Conservation (phyloP, 306 rosid species). For the Cicer cuneatum region DNA sequence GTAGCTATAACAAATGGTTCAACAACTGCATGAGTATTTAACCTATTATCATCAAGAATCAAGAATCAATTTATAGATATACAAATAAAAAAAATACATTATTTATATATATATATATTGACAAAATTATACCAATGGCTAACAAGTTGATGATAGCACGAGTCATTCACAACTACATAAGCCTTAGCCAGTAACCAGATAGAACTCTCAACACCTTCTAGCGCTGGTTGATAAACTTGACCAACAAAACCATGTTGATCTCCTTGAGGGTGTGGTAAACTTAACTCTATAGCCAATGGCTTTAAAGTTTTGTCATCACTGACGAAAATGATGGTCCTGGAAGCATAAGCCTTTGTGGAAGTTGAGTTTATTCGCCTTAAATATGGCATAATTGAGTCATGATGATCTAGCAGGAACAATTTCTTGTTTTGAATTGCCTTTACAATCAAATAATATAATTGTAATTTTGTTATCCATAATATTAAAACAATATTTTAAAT, state of each 20-base stretch:
- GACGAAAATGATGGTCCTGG: slow-evolving; percentile 67
- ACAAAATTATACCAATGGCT: slow-evolving; percentile 60
- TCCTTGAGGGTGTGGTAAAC: slow-evolving; percentile 66
- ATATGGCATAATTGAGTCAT: slow-evolving; percentile 69
- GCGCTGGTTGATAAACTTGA: slow-evolving; percentile 60
- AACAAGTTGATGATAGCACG: slow-evolving; percentile 66
- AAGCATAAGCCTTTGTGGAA: slow-evolving; percentile 61
- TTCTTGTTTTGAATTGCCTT: slow-evolving; percentile 65
- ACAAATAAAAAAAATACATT: too few species aligned
- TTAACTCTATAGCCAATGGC: slow-evolving; percentile 71
- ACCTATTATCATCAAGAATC: slow-evolving; percentile 47
- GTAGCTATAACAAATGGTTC: slow-evolving; percentile 61
- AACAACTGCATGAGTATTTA: slow-evolving; percentile 72
- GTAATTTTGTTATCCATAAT: neutral
- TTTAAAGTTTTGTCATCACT: slow-evolving; percentile 58
- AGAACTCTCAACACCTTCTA: slow-evolving; percentile 56
- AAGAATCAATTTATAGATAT: neutral
- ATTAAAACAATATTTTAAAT: neutral
- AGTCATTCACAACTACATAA: slow-evolving; percentile 70
- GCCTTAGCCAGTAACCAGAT: slow-evolving; percentile 75
- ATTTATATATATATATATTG: neutral
- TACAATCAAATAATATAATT: slow-evolving; percentile 36
- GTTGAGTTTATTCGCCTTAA: slow-evolving; percentile 65
- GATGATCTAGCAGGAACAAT: slow-evolving; percentile 71
- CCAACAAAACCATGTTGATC: slow-evolving; percentile 58